Evolutionary conservation across 805 yeast genomes (phyloP), one percentile per base, ranked within the genome.

Genomic region (Ogataea nonfermentans): DNA sequence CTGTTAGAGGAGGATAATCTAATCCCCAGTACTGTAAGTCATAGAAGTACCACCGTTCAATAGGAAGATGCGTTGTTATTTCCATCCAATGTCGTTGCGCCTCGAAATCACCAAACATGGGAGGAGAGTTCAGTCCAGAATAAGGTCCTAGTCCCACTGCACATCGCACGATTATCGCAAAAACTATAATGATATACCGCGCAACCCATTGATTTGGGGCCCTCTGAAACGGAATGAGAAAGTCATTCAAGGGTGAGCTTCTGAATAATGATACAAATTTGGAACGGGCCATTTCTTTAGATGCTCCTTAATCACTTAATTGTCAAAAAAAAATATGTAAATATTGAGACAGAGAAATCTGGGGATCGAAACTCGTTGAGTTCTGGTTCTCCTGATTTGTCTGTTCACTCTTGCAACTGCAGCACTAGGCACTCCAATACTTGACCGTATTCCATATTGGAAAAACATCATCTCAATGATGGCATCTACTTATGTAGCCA

Each of bases 81-180:
- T 93, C 99, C 76, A 93, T 73, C 99, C 99, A 93, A 61, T 91
- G 99, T 49, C 99, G 75, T 61, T 93, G 99, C 0, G 98, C 98
- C 61, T 93, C 99, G 56, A 93, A 91, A 59, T 93, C 99, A 6
- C 99, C 99, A 67, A 69, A 79, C 77, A 87, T 77, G 4, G 98
- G 98, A 7, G 84, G 79, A 2, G 70, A 66, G 7, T 65, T 64
- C 45, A 62, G 59, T 0, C 99, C 99, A 15, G 95, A 87, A 56
- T 78, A 90, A 4, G 88, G 74, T 1, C 98, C 99, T 25, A 90
- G 67, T 0, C 96, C 96, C 15, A 91, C 81, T 1, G 95, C 95
- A 37, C 86, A 74, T 47, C 95, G 71, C 2, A 89, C 72, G 9
- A 91, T 76, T 4, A 90, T 61, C 1, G 95, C 87, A 44, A 85